A percentile compares a stretch with the other conserved stretches of the same genome.
phyloP scores from a whole-genome alignment of 2,329 filamentous ascomycete genomes.

The Mariannaea sp. region DNA sequence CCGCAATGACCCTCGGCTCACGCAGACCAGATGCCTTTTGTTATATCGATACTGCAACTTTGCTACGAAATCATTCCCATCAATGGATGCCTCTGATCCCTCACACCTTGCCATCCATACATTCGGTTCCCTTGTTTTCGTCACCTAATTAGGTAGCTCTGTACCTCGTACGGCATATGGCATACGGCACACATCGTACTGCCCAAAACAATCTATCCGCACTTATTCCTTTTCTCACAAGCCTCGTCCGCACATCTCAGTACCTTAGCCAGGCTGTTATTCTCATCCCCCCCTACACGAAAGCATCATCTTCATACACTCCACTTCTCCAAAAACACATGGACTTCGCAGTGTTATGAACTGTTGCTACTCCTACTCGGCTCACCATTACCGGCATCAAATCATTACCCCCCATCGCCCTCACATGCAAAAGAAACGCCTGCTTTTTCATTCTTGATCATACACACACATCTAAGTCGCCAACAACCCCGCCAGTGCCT shows the following conservation, averaged over 20 bases:
- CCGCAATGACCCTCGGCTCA: slow-evolving; percentile 16
- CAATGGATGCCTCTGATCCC: not conserved
- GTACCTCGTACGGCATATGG: too few species aligned
- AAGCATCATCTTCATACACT: not conserved
- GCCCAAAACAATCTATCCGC: not conserved
- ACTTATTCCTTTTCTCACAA: not conserved
- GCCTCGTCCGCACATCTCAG: not conserved
- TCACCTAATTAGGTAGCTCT: not conserved
- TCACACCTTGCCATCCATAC: not conserved
- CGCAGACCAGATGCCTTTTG: slow-evolving; percentile 10
- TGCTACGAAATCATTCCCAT: not conserved
- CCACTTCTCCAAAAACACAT: not conserved
- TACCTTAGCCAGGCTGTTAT: not conserved
- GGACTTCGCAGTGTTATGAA: not conserved
- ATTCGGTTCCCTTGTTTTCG: not conserved
- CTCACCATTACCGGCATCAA: not conserved
- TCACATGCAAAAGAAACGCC: not conserved
- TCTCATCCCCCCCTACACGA: not conserved
- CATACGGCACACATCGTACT: too few species aligned
- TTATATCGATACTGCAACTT: slow-evolving; percentile 8
- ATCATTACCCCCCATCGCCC: too few species aligned
- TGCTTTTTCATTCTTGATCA: not conserved
- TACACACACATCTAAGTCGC: slow-evolving; percentile 26
- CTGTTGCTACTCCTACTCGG: not conserved
- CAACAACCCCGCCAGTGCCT: slow-evolving; percentile 53